Evolutionary conservation across 2,329 filamentous ascomycete genomes (phyloP).

Genomic region (Fusarium robinianum): DNA sequence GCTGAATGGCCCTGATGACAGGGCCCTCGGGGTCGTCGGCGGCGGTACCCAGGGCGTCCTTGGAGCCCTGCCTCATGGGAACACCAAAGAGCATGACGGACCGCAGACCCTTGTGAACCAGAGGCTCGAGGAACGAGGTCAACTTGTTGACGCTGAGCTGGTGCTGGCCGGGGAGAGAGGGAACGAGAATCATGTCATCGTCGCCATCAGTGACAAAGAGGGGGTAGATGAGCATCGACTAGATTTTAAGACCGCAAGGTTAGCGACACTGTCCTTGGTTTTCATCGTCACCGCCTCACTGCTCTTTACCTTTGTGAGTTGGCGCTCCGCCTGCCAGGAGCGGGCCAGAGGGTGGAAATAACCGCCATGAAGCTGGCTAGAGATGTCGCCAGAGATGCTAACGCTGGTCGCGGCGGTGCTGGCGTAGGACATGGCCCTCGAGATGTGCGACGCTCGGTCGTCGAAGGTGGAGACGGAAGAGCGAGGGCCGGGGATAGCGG

Average conservation of each 20-base stretch:
- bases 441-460: constrained; percentile 64
- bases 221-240: constrained; percentile 99
- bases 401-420: constrained; percentile 71
- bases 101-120: constrained; percentile 85
- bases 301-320: constrained; percentile 75
- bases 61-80: constrained; percentile 76
- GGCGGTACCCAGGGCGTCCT: constrained; percentile 88
- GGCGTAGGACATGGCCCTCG: constrained; percentile 66
- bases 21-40: constrained; percentile 93
- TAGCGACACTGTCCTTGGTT: constrained; percentile 12
- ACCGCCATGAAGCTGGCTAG: constrained; percentile 80
- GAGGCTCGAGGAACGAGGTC: constrained; percentile 80
- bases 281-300: not conserved
- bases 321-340: constrained; percentile 81
- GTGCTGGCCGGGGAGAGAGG: constrained; percentile 87
- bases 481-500: constrained; percentile 45
- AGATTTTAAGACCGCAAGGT: constrained; percentile 19
- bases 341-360: constrained; percentile 80
- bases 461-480: constrained; percentile 61
- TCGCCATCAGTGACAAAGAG: constrained; percentile 94
- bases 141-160: constrained; percentile 87
- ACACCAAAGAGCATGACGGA: constrained; percentile 97
- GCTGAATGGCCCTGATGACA: constrained; percentile 83
- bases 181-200: constrained; percentile 87
- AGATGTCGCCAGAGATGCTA: constrained; percentile 75